A percentile compares a stretch with the other conserved stretches of the same genome.
phyloP scores from a whole-genome alignment of 306 rosid genomes.

The Ochetophila trinervis region DNA sequence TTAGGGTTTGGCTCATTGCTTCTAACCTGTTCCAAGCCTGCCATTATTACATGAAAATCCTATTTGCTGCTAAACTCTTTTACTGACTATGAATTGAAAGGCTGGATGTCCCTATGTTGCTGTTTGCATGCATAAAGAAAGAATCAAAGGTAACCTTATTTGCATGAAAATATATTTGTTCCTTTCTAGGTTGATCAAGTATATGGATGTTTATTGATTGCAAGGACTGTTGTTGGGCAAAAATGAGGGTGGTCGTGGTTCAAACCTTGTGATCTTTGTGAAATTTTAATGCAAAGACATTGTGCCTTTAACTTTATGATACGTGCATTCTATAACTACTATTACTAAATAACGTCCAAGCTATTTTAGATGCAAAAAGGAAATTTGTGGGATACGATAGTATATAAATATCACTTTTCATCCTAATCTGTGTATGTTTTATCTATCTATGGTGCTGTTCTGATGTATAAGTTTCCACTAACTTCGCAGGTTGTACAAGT shows the following conservation, averaged over 20 bases:
- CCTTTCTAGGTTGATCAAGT: too few relatives aligned
- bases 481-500: conserved; percentile 71
- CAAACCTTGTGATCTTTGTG: too few relatives aligned
- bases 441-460: background rate
- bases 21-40: too few relatives aligned
- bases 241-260: too few relatives aligned
- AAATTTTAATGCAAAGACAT: too few relatives aligned
- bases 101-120: background rate
- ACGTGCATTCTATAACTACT: too few relatives aligned
- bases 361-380: background rate
- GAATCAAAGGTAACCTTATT: background rate
- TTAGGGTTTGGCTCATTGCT: background rate
- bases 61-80: background rate
- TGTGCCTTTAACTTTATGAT: too few relatives aligned
- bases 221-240: too few relatives aligned
- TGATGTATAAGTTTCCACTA: background rate
- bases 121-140: background rate
- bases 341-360: too few relatives aligned
- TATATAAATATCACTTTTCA: background rate
- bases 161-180: too few relatives aligned
- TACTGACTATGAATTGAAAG: background rate
- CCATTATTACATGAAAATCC: background rate
- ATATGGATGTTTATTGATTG: too few relatives aligned
- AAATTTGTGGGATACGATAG: background rate
- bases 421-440: background rate